phyloP scores from a whole-genome alignment of 164 flowering plant genomes.

The Nelumbo lutea region DNA sequence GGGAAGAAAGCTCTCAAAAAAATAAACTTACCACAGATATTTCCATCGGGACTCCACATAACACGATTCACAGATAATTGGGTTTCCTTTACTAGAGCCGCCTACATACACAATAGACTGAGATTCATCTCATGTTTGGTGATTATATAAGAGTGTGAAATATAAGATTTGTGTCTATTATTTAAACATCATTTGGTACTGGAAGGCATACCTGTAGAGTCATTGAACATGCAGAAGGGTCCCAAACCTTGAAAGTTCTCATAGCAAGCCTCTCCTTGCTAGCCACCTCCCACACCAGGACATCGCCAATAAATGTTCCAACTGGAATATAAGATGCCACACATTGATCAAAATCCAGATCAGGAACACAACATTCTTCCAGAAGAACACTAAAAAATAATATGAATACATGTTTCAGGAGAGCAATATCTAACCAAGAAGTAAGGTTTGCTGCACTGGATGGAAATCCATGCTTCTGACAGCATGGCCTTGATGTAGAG shows the following conservation, averaged over 20 bases:
- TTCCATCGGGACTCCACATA: slow-evolving; percentile 80
- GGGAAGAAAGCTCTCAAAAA: too few species aligned
- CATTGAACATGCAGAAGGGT: slow-evolving; percentile 36
- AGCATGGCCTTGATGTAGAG: slow-evolving; percentile 47
- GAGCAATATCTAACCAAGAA: slow-evolving; percentile 42
- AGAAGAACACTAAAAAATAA: neutral
- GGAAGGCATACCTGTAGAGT: slow-evolving; percentile 45
- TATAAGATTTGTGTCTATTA: neutral
- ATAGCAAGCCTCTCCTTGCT: slow-evolving; percentile 37
- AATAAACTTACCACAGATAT: slow-evolving; percentile 49
- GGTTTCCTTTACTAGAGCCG: slow-evolving; percentile 43
- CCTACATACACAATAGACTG: slow-evolving; percentile 24
- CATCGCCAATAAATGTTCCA: slow-evolving; percentile 46
- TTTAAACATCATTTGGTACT: neutral
- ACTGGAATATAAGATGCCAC: slow-evolving; percentile 19
- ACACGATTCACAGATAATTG: slow-evolving; percentile 66
- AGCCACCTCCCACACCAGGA: slow-evolving; percentile 42
- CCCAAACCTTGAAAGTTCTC: slow-evolving; percentile 51
- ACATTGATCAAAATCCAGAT: slow-evolving; percentile 3
- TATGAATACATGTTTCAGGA: neutral
- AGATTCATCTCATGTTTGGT: slow-evolving; percentile 1
- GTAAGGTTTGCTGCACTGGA: slow-evolving; percentile 51
- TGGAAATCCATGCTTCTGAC: slow-evolving; percentile 71
- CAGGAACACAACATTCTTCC: too few species aligned
- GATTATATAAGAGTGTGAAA: neutral